These are phyloP conservation scores for Albizia julibrissin DNA, from an alignment of 306 rosid species.

Conservation along the genomic window DNA sequence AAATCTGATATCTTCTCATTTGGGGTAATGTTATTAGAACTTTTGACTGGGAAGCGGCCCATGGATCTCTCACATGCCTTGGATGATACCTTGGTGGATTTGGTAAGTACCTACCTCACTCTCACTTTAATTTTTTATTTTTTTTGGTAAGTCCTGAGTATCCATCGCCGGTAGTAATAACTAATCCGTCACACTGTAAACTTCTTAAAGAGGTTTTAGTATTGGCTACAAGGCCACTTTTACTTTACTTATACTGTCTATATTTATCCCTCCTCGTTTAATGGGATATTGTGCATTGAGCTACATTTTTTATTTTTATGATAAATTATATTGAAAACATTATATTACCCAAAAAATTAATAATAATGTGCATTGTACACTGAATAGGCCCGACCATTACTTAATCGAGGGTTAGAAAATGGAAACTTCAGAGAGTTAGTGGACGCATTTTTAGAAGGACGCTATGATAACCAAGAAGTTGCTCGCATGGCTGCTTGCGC, in stretches of 20 bases:
- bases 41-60: conserved; percentile 75
- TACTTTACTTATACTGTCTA: neutral
- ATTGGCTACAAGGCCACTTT: neutral
- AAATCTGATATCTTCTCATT: conserved; percentile 73
- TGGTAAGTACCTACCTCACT: conserved; percentile 50
- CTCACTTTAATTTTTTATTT: neutral
- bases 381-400: conserved; percentile 77
- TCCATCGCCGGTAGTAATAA: no score
- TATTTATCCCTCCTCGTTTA: neutral
- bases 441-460: conserved; percentile 61
- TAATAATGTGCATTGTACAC: no score
- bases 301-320: no score
- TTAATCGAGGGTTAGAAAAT: conserved; percentile 56
- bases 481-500: conserved; percentile 78
- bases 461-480: conserved; percentile 62
- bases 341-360: no score
- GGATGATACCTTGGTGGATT: conserved; percentile 89
- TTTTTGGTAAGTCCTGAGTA: no score
- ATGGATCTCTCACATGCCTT: conserved; percentile 55
- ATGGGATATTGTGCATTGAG: no score
- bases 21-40: conserved; percentile 90
- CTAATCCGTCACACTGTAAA: no score
- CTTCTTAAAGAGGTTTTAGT: fast-evolving
- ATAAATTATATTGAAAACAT: neutral
- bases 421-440: conserved; percentile 61